Conservation (phyloP, 2,329 filamentous ascomycete species). For the Fusarium praegraminearum region DNA sequence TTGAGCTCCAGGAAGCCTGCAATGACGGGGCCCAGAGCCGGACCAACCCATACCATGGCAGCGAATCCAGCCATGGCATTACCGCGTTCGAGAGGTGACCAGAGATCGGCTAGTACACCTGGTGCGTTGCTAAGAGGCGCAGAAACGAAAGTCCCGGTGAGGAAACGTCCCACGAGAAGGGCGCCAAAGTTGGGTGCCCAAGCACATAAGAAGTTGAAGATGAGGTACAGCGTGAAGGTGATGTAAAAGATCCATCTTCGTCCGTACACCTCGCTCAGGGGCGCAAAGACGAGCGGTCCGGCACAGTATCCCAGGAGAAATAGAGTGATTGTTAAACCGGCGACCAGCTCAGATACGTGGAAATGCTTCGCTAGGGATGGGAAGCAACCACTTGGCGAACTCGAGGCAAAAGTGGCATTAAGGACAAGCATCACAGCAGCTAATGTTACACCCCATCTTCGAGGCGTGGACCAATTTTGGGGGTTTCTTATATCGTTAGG, state of each 20-base stretch:
- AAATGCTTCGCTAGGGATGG: conserved; percentile 25
- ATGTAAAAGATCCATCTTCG: conserved; percentile 68
- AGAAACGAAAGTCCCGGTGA: conserved; percentile 83
- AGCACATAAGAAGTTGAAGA: conserved; percentile 82
- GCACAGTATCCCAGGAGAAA: conserved; percentile 62
- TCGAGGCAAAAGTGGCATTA: conserved; percentile 31
- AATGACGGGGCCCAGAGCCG: conserved; percentile 62
- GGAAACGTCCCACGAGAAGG: conserved; percentile 77
- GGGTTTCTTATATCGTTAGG: conserved; percentile 16
- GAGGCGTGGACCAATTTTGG: conserved; percentile 18
- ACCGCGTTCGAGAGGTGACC: conserved; percentile 81
- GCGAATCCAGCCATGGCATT: conserved; percentile 85
- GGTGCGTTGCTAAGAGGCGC: conserved; percentile 85
- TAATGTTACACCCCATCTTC: conserved; percentile 16
- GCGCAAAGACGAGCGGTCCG: conserved; percentile 79
- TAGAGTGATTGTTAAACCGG: conserved; percentile 33
- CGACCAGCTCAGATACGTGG: conserved; percentile 26
- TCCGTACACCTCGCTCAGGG: conserved; percentile 78
- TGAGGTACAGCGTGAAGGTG: conserved; percentile 72
- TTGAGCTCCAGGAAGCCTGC: conserved; percentile 79
- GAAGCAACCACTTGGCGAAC: conserved; percentile 27
- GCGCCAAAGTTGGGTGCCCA: conserved; percentile 78
- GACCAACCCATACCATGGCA: conserved; percentile 80
- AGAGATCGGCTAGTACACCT: conserved; percentile 82
- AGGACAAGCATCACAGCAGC: conserved; percentile 26